Conservation (phyloP, 805 yeast genomes). For the Wickerhamiella galacta region DNA sequence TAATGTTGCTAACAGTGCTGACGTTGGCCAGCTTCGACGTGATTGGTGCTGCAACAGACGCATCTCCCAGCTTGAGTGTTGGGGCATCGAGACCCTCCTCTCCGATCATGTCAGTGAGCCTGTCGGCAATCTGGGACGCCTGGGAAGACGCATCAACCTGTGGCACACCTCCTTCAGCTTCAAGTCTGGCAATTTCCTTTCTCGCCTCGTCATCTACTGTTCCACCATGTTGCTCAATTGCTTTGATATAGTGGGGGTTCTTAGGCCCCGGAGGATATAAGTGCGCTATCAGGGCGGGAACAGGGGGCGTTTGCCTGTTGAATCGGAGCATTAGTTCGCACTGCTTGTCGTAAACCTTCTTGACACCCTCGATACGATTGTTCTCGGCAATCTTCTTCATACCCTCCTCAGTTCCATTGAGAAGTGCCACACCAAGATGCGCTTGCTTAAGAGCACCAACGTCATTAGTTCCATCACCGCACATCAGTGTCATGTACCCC, state of each 20-base stretch:
- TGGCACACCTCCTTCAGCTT: conserved; percentile 25
- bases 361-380: conserved; percentile 45
- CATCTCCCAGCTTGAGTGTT: conserved; percentile 87
- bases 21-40: conserved; percentile 89
- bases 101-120: conserved; percentile 37
- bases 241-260: conserved; percentile 75
- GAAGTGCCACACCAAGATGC: conserved; percentile 91
- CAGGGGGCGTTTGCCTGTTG: conserved; percentile 58
- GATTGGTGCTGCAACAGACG: conserved; percentile 97
- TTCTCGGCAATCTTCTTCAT: conserved; percentile 76
- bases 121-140: conserved; percentile 40
- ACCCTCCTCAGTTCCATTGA: conserved; percentile 92
- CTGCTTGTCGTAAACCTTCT: conserved; percentile 69
- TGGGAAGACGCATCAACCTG: conserved; percentile 18
- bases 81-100: conserved; percentile 69
- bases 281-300: conserved; percentile 80
- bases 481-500: conserved; percentile 91
- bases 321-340: conserved; percentile 61
- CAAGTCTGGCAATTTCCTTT: conserved; percentile 26
- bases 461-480: conserved; percentile 99
- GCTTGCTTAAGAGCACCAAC: conserved; percentile 99
- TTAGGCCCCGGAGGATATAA: conserved; percentile 88
- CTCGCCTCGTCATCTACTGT: conserved; percentile 41
- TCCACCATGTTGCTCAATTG: conserved; percentile 73
- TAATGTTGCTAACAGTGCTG: conserved; percentile 76